phyloP scores from a whole-genome alignment of 78 protist species.

The Chrysochromulina tobinii region DNA sequence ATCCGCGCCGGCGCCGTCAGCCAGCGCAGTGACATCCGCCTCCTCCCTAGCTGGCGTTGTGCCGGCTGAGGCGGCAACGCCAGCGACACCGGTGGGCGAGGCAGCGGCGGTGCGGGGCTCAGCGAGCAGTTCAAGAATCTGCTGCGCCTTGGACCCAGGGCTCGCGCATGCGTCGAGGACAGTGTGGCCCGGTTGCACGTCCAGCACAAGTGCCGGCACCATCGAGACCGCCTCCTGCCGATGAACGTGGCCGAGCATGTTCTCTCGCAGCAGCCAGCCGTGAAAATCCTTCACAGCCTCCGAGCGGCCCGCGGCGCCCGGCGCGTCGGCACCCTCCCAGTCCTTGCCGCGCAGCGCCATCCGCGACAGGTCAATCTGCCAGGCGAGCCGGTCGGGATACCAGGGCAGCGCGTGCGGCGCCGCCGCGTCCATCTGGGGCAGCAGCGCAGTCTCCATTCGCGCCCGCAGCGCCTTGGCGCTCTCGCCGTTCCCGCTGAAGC shows the following conservation, averaged over 20 bases:
- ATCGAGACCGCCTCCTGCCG: constrained; percentile 71
- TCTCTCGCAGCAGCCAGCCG: background rate
- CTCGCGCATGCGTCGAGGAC: constrained; percentile 71
- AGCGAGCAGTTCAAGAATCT: constrained; percentile 38
- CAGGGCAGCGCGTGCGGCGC: constrained; percentile 1
- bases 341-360: background rate
- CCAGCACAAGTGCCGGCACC: constrained; percentile 43
- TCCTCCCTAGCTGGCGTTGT: background rate
- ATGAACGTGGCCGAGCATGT: background rate
- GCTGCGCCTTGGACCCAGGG: constrained; percentile 70
- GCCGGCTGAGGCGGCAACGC: background rate
- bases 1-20: no score
- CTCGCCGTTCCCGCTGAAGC: background rate
- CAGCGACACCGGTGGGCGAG: background rate
- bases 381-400: background rate
- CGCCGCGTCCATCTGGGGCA: background rate
- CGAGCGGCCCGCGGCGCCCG: background rate
- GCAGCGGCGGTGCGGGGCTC: background rate
- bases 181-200: constrained; percentile 16
- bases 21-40: background rate
- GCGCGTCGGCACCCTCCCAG: background rate
- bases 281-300: background rate
- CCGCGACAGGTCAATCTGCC: background rate
- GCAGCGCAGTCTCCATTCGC: background rate
- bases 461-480: background rate